Evolutionary conservation across 495 filamentous ascomycete genomes (phyloP).

Genomic region (Apodospora peruviana): DNA sequence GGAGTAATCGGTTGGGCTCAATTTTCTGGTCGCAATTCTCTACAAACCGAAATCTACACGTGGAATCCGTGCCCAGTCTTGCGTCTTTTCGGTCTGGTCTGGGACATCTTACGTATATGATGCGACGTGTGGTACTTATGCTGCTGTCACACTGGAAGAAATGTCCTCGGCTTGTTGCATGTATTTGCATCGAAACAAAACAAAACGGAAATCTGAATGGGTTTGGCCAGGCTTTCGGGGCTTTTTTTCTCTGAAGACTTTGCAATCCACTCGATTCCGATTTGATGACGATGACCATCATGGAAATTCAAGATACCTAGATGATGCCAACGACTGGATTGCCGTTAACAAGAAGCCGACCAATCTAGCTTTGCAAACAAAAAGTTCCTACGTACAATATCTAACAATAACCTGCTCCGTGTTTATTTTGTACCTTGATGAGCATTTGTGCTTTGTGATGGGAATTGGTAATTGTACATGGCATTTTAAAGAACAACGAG

Average conservation of each 20-base stretch:
- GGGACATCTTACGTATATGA: conserved; percentile 12
- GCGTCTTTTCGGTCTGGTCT: conserved; percentile 11
- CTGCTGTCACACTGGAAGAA: conserved; percentile 14
- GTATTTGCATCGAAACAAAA: conserved; percentile 49
- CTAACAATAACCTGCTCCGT: too few relatives aligned
- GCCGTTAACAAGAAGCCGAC: too few relatives aligned
- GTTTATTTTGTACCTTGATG: too few relatives aligned
- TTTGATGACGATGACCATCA: not conserved
- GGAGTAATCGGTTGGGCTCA: conserved; percentile 52
- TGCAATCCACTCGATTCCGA: not conserved
- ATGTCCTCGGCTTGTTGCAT: conserved; percentile 32
- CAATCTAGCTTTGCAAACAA: too few relatives aligned
- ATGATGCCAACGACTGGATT: too few relatives aligned
- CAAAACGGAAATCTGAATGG: conserved; percentile 42
- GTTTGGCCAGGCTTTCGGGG: conserved; percentile 28
- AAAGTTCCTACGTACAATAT: too few relatives aligned
- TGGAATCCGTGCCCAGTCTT: conserved; percentile 9
- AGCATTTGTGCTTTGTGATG: not conserved
- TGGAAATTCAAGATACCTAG: too few relatives aligned
- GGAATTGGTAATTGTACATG: not conserved
- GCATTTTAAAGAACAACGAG: too few relatives aligned
- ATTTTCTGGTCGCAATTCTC: conserved; percentile 45
- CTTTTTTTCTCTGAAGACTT: too few relatives aligned
- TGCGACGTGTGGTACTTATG: conserved; percentile 16
- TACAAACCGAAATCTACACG: conserved; percentile 28